Evolutionary conservation across 345 rosid species (phyloP).

Genomic region (Heritiera littoralis): DNA sequence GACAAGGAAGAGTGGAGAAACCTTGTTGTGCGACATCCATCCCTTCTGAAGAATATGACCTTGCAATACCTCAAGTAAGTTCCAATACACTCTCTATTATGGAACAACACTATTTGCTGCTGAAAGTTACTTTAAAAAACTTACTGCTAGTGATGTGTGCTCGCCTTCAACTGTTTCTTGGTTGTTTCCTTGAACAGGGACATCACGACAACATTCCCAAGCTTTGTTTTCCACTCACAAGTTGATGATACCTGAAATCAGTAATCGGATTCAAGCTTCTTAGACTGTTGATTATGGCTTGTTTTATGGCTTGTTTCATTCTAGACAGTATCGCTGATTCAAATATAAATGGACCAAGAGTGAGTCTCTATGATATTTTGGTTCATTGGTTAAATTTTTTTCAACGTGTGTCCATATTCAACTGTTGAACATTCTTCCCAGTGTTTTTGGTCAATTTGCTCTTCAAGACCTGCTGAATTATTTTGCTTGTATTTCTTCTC

Average conservation of each 20-base stretch:
- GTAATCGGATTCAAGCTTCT: not conserved
- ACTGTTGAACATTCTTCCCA: not conserved
- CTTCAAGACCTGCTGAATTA: not conserved
- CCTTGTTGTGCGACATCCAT: conserved; percentile 90
- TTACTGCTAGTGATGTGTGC: not conserved
- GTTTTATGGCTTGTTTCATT: conserved; percentile 30
- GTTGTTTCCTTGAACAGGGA: conserved; percentile 55
- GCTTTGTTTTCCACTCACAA: conserved; percentile 98
- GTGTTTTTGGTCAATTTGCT: not conserved
- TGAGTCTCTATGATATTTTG: conserved; percentile 17
- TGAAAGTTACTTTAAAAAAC: not conserved
- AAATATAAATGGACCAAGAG: conserved; percentile 18
- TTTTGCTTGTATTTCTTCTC: conserved; percentile 5
- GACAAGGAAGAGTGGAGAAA: conserved; percentile 97
- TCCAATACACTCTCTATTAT: not conserved
- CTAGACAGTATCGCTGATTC: conserved; percentile 24
- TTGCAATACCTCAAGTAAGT: conserved; percentile 97
- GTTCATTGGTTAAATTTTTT: not conserved
- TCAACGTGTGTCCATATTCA: not conserved
- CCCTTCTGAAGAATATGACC: conserved; percentile 95
- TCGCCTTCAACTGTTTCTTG: not conserved
- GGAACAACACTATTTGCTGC: not conserved
- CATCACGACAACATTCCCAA: conserved; percentile 92
- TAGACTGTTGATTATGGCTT: conserved; percentile 15
- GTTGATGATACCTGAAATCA: conserved; percentile 74